phyloP scores from a whole-genome alignment of 139 green algal genomes.

The Auxenochlorella pyrenoidosa region DNA sequence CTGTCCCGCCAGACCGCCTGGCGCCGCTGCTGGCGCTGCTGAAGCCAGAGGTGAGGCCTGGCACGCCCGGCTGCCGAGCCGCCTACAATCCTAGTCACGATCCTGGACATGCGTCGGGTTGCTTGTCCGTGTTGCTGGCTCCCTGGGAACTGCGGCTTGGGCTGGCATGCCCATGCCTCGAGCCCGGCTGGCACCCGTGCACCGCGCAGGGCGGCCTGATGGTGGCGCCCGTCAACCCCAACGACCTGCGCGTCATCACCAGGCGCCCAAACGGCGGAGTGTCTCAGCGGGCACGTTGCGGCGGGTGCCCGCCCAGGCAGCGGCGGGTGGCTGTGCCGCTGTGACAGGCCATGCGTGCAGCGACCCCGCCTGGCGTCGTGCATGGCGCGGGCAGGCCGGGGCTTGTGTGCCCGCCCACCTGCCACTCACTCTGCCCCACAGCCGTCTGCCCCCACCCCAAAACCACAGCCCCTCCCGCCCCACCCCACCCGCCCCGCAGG shows the following conservation, averaged over 20 bases:
- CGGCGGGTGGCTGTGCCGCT: background rate
- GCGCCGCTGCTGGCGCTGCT: conserved; percentile 53
- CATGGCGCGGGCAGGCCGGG: too few species aligned
- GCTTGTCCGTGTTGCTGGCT: too few species aligned
- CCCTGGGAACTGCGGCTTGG: too few species aligned
- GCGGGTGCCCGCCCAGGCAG: too few species aligned
- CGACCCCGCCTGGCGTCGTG: too few species aligned
- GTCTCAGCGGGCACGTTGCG: conserved; percentile 21
- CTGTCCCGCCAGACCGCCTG: conserved; percentile 53
- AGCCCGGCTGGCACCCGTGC: background rate
- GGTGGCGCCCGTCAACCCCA: conserved; percentile 55
- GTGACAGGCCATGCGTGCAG: too few species aligned
- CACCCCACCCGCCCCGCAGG: conserved; percentile 8
- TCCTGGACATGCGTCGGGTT: too few species aligned
- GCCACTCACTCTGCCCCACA: background rate
- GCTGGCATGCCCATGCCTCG: too few species aligned
- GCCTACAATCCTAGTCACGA: too few species aligned
- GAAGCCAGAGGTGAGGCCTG: conserved; percentile 38
- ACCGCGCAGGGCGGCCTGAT: conserved; percentile 46
- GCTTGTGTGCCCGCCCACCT: background rate
- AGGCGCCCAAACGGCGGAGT: conserved; percentile 40
- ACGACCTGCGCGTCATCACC: conserved; percentile 59
- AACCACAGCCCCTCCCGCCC: background rate
- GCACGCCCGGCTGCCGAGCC: background rate
- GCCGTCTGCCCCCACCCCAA: background rate